A percentile compares a stretch with the other conserved stretches of the same genome.
phyloP scores from a whole-genome alignment of 2,329 filamentous ascomycete species.

The Beauveria bassiana region DNA sequence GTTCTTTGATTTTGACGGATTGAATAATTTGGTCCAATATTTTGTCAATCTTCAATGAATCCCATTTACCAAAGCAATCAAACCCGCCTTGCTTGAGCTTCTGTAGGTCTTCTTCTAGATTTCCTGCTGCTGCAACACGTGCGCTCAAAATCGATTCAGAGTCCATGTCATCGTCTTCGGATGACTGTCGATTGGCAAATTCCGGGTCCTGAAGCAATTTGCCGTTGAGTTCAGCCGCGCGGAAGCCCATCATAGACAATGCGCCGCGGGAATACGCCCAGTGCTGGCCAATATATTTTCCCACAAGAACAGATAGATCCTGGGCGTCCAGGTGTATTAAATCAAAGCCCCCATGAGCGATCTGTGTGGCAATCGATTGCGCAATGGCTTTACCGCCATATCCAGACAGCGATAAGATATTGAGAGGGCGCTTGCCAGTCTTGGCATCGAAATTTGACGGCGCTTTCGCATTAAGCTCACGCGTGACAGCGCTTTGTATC shows the following conservation, averaged over 20 bases:
- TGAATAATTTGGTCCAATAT: constrained; percentile 50
- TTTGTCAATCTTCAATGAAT: constrained; percentile 52
- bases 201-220: constrained; percentile 42
- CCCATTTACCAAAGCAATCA: constrained; percentile 43
- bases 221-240: constrained; percentile 46
- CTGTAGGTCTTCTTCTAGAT: constrained; percentile 36
- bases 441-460: constrained; percentile 25
- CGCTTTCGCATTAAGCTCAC: constrained; percentile 22
- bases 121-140: constrained; percentile 18
- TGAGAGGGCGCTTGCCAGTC: constrained; percentile 30
- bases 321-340: constrained; percentile 61
- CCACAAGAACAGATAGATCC: constrained; percentile 61
- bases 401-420: constrained; percentile 29
- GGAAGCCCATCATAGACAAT: constrained; percentile 49
- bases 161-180: constrained; percentile 28
- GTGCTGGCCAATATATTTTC: constrained; percentile 61
- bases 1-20: constrained; percentile 32
- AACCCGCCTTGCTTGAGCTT: constrained; percentile 32
- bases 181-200: constrained; percentile 19
- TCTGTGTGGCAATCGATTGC: constrained; percentile 49
- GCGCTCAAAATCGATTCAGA: constrained; percentile 25
- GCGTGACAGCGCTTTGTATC: constrained; percentile 21
- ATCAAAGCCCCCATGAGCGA: constrained; percentile 57
- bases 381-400: constrained; percentile 31
- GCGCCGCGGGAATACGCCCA: constrained; percentile 38